Base-by-base conservation (phyloP, 2,329 filamentous ascomycete species). In the Esteya vermicola region DNA sequence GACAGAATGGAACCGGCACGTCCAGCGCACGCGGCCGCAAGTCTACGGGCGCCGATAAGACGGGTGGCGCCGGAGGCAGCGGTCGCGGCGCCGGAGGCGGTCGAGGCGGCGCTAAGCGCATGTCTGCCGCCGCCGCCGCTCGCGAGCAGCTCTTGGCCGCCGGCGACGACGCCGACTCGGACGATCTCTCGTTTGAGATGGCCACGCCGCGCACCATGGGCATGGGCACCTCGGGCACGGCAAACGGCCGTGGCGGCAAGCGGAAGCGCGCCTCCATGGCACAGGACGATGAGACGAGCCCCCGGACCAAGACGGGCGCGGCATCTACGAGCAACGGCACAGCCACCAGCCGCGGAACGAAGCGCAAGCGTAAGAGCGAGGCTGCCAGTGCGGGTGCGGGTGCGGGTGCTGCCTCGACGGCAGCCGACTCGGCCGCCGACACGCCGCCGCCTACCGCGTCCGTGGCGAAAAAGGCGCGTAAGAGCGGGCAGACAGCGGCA, bases 311-410 rank as follows among this genome's bases (percentile, higher is more conserved):
- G 47, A 67, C 68, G 3, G 72, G 71, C 3, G 63, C 23, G 18
- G 36, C 32, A 7, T n/a, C n/a, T n/a, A 18, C 40, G 14, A 27
- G 22, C 9, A 25, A 23, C 1, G 13, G 16, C 6, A 26, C 9
- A 62, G 3, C 66, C 30, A 16, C 28, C 4, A 67, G 35, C 67
- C 60, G 70, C 30, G 68, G 69, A 16, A 57, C 59, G 0, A 77
- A 76, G 60, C 68, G 68, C 56, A 76, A 74, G 62, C 63, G 70
- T 4, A 75, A 72, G 63, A 73, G 70, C 49, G 68, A 72, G 63
- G 73, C 70, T 2, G 43, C 49, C 33, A 32, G 43, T 36, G 18
- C 9, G 3, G 35, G 19, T 10, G 21, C 5, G 34, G 48, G 36
- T 13, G 42, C 22, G 13, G 38, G 35, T 18, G 60, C 60, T 18